These are phyloP conservation scores for Calophaca sinica DNA, from an alignment of 306 rosid species.

Conservation along the genomic window DNA sequence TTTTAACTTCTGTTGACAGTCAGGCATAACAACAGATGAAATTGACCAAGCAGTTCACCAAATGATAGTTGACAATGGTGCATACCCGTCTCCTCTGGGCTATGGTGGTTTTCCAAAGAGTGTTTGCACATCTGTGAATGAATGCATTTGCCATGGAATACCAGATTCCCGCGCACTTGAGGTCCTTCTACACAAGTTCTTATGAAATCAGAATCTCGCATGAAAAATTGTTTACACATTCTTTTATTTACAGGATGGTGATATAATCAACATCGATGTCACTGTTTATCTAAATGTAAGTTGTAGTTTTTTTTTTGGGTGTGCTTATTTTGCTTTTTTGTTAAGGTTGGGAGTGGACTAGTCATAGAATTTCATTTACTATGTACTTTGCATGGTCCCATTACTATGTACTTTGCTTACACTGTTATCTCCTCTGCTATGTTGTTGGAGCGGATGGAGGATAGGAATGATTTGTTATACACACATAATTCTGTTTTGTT, in stretches of 20 bases:
- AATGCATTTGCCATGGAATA: conserved; percentile 95
- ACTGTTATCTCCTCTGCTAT: background rate
- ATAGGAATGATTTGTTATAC: background rate
- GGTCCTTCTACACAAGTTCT: conserved; percentile 56
- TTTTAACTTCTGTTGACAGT: conserved; percentile 85
- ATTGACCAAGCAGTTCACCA: conserved; percentile 94
- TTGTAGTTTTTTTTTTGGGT: background rate
- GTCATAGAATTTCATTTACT: conserved; percentile 6
- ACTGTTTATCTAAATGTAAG: conserved; percentile 94
- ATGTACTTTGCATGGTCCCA: conserved; percentile 6
- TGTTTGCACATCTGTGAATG: conserved; percentile 97
- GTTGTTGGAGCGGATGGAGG: conserved; percentile 1
- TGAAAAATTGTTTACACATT: conserved; percentile 23
- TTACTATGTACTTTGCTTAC: conserved; percentile 12
- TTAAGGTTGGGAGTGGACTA: conserved; percentile 23
- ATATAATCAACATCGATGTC: conserved; percentile 88
- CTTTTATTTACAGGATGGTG: conserved; percentile 81
- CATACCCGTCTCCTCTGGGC: conserved; percentile 97
- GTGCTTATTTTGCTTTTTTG: conserved; percentile 13
- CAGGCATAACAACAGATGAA: conserved; percentile 91
- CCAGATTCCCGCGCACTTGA: conserved; percentile 89
- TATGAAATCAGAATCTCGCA: background rate
- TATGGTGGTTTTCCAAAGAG: conserved; percentile 97
- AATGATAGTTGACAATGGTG: conserved; percentile 92
- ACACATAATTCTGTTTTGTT: background rate